phyloP scores from a whole-genome alignment of 2,329 filamentous ascomycete species.

The Domatiomyces globalis region DNA sequence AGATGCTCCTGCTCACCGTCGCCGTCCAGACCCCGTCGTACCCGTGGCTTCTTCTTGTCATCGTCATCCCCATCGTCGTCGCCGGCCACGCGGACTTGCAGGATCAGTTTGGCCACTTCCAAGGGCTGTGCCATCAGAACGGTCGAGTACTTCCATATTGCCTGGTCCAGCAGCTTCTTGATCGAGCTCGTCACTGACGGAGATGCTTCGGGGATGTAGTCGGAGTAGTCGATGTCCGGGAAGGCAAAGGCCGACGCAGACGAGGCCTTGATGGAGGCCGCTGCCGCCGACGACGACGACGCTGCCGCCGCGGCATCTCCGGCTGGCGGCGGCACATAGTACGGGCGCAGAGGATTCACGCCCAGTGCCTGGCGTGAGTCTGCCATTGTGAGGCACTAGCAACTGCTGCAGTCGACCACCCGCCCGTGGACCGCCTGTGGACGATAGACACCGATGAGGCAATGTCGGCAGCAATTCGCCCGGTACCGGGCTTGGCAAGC shows the following conservation, averaged over 20 bases:
- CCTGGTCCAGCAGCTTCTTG: slow-evolving; percentile 65
- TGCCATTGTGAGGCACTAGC: neutral
- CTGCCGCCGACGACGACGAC: slow-evolving; percentile 24
- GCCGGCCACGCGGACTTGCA: slow-evolving; percentile 54
- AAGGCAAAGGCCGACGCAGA: slow-evolving; percentile 37
- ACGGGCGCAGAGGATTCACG: slow-evolving; percentile 46
- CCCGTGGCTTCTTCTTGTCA: neutral
- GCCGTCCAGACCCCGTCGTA: neutral
- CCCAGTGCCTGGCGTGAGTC: slow-evolving; percentile 28
- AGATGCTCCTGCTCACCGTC: slow-evolving; percentile 23
- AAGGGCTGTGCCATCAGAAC: slow-evolving; percentile 88
- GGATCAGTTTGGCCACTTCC: slow-evolving; percentile 80
- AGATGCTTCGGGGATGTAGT: slow-evolving; percentile 64
- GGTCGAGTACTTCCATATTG: slow-evolving; percentile 82
- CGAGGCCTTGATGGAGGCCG: slow-evolving; percentile 19
- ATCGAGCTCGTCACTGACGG: slow-evolving; percentile 61
- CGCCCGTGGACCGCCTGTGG: neutral
- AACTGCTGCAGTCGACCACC: neutral
- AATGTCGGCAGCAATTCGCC: too few species aligned
- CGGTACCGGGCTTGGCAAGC: too few species aligned
- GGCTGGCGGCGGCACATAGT: slow-evolving; percentile 52
- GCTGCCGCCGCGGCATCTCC: slow-evolving; percentile 33
- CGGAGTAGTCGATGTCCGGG: slow-evolving; percentile 80
- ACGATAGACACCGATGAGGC: neutral
- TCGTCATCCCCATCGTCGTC: slow-evolving; percentile 17